Evolutionary conservation across 352 stramenopile species (phyloP).

Genomic region (Plasmopara halstedii): DNA sequence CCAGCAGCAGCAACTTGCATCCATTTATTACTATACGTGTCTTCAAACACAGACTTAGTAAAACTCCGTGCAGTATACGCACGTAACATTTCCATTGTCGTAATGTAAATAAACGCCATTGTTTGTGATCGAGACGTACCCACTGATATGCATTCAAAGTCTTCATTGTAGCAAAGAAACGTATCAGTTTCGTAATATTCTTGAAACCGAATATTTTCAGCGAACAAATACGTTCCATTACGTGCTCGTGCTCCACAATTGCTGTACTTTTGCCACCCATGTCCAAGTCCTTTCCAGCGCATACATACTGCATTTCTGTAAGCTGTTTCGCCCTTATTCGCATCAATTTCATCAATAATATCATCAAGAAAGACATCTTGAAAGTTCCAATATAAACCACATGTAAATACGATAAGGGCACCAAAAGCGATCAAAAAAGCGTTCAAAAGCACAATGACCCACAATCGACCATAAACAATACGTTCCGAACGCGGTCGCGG

Average conservation of each 20-base stretch:
- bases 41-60: constrained; percentile 60
- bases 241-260: constrained; percentile 34
- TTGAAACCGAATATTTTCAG: constrained; percentile 22
- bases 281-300: constrained; percentile 45
- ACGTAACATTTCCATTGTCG: constrained; percentile 65
- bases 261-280: constrained; percentile 35
- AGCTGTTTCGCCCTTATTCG: constrained; percentile 20
- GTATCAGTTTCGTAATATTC: constrained; percentile 35
- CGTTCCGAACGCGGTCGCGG: constrained; percentile 48
- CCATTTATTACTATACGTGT: constrained; percentile 74
- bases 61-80: constrained; percentile 74
- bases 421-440: constrained; percentile 48
- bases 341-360: constrained; percentile 39
- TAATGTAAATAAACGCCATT: constrained; percentile 75
- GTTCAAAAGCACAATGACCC: constrained; percentile 60
- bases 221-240: constrained; percentile 34
- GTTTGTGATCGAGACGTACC: constrained; percentile 60
- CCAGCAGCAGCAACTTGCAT: constrained; percentile 65
- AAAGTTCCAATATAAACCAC: constrained; percentile 70
- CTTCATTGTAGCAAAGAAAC: constrained; percentile 36
- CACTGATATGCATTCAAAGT: constrained; percentile 55
- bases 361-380: constrained; percentile 44
- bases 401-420: constrained; percentile 51
- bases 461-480: constrained; percentile 63
- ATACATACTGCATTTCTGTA: constrained; percentile 45